These are phyloP conservation scores for Suillus paluster DNA, from an alignment of 768 basidiomycete species.

Conservation along the genomic window DNA sequence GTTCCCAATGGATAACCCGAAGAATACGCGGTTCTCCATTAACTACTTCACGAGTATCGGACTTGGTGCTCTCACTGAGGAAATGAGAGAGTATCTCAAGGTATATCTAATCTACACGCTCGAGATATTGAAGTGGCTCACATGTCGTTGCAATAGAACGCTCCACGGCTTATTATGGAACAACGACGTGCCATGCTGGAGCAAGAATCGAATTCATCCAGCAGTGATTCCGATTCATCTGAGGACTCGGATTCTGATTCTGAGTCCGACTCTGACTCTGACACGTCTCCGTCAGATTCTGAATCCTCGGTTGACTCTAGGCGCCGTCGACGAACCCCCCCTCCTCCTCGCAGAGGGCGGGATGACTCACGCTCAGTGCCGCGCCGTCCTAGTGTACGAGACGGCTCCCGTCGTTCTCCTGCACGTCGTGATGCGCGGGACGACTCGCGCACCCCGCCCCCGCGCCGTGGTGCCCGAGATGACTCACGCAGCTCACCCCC, in stretches of 20 bases:
- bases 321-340: constrained; percentile 34
- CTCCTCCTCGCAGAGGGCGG: constrained; percentile 34
- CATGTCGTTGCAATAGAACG: constrained; percentile 64
- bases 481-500: constrained; percentile 23
- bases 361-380: constrained; percentile 32
- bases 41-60: constrained; percentile 98
- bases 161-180: constrained; percentile 91
- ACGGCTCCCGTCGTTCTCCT: neutral
- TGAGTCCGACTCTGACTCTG: constrained; percentile 46
- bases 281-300: constrained; percentile 43
- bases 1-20: constrained; percentile 97
- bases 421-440: constrained; percentile 8
- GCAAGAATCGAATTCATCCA: constrained; percentile 56
- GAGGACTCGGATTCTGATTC: constrained; percentile 39
- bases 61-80: constrained; percentile 88
- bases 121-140: constrained; percentile 11
- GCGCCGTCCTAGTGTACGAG: constrained; percentile 13
- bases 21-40: constrained; percentile 95
- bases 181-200: constrained; percentile 89
- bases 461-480: constrained; percentile 11
- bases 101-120: constrained; percentile 45
- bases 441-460: constrained; percentile 6
- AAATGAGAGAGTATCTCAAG: constrained; percentile 96
- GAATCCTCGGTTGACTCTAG: constrained; percentile 40
- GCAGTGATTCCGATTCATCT: constrained; percentile 46